A percentile compares a stretch with the other conserved stretches of the same genome.
Conservation (phyloP, 1,284 basidiomycete genomes). For the Moesziomyces aphidis region DNA sequence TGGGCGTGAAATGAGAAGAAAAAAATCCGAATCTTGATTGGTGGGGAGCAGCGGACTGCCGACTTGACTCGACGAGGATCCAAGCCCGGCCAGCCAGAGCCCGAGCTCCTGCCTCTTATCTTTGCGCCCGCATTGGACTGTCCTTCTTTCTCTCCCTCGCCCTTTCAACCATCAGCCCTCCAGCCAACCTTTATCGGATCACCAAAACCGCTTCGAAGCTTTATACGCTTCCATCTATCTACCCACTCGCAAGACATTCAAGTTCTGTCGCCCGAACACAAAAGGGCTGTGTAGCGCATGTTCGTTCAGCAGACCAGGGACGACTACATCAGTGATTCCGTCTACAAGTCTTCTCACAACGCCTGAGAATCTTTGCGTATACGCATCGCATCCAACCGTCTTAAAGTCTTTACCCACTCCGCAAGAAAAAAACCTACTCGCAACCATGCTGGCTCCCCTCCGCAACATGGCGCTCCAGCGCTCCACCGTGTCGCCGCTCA, state of each 20-base stretch:
- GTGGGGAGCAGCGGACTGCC: too few species aligned
- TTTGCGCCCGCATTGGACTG: neutral
- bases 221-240: neutral
- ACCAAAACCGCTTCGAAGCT: neutral
- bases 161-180: neutral
- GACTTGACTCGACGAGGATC: neutral
- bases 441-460: slow-evolving; percentile 30
- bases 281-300: slow-evolving; percentile 53
- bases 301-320: slow-evolving; percentile 62
- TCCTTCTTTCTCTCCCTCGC: neutral
- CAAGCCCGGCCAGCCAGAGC: too few species aligned
- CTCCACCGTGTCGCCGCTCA: slow-evolving; percentile 33
- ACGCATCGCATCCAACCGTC: slow-evolving; percentile 8
- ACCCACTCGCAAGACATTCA: slow-evolving; percentile 2
- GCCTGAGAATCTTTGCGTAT: slow-evolving; percentile 26
- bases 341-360: slow-evolving; percentile 56
- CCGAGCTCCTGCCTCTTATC: neutral
- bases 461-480: slow-evolving; percentile 31
- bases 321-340: slow-evolving; percentile 65
- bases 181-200: neutral
- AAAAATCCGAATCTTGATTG: neutral
- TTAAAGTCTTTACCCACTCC: slow-evolving; percentile 12
- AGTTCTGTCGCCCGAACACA: slow-evolving; percentile 26
- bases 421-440: neutral
- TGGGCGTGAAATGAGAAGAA: neutral